Conservation (phyloP, 768 basidiomycete species). For the Lyophyllum decastes region DNA sequence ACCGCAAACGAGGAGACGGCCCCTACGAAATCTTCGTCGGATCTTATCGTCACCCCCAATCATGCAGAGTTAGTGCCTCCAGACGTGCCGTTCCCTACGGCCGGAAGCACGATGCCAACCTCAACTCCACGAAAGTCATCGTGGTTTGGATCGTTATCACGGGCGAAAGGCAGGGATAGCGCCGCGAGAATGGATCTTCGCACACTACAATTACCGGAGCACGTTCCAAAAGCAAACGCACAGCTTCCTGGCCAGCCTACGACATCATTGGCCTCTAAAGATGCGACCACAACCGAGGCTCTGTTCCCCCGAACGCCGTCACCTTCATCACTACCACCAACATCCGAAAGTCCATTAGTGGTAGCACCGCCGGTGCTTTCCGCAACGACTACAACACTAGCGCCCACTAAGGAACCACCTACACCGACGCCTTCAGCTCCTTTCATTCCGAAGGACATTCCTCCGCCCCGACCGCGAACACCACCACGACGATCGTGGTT, state of each 20-base stretch:
- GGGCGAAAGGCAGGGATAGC: constrained; percentile 27
- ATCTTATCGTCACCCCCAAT: background rate
- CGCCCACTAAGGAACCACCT: background rate
- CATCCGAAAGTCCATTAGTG: background rate
- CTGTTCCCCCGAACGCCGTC: background rate
- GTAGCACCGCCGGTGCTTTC: background rate
- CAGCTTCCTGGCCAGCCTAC: background rate
- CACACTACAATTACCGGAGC: background rate
- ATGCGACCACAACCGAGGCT: background rate
- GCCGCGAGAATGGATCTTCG: constrained; percentile 17
- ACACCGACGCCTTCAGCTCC: background rate
- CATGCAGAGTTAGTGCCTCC: background rate
- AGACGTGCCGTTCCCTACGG: background rate
- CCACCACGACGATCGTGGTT: constrained; percentile 24
- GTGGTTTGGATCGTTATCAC: constrained; percentile 36
- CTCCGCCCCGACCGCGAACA: background rate
- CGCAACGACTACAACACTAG: background rate
- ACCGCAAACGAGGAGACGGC: background rate
- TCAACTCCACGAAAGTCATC: constrained; percentile 16
- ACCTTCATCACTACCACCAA: background rate
- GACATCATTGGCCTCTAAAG: constrained; percentile 11
- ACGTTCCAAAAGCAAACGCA: too few relatives aligned
- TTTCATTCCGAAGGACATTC: background rate
- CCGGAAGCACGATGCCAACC: background rate
- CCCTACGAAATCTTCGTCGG: background rate